A percentile compares a stretch with the other conserved stretches of the same genome.
Conservation (phyloP, 495 filamentous ascomycete species). For the Stereocaulon alpinum region DNA sequence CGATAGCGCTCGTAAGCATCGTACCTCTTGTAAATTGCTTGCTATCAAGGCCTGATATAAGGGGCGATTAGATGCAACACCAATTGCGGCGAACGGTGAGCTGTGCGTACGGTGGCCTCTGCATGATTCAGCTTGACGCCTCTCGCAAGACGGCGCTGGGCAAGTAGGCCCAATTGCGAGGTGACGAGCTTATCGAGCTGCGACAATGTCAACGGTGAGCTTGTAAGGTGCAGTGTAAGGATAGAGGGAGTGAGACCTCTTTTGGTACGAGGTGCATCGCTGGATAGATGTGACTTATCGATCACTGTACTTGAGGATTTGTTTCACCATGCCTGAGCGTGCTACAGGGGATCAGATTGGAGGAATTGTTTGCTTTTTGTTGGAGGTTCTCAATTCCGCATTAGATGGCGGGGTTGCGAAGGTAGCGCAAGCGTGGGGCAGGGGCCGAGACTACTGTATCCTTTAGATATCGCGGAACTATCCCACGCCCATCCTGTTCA, state of each 20-base stretch:
- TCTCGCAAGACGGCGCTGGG: slow-evolving; percentile 79
- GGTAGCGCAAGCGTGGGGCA: not conserved
- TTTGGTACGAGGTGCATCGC: slow-evolving; percentile 76
- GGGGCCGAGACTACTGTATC: too few relatives aligned
- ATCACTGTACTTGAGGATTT: not conserved
- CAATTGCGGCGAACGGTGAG: slow-evolving; percentile 4
- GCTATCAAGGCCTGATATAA: slow-evolving; percentile 72
- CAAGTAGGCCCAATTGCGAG: slow-evolving; percentile 78
- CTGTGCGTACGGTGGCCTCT: slow-evolving; percentile 64
- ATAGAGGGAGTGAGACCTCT: slow-evolving; percentile 52
- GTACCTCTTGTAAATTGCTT: slow-evolving; percentile 78
- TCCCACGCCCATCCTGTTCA: too few relatives aligned
- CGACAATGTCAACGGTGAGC: slow-evolving; percentile 11
- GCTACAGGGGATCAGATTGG: not conserved
- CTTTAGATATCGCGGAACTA: too few relatives aligned
- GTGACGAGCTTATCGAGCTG: slow-evolving; percentile 95
- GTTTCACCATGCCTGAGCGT: not conserved
- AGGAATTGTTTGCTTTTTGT: not conserved
- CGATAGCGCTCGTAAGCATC: not conserved
- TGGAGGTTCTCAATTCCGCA: not conserved
- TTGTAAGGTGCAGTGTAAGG: not conserved
- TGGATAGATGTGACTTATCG: not conserved
- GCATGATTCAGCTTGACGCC: slow-evolving; percentile 85
- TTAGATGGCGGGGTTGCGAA: not conserved
- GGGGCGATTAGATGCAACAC: not conserved